phyloP scores from a whole-genome alignment of 352 stramenopile species.

The Aphanomyces stellatus region DNA sequence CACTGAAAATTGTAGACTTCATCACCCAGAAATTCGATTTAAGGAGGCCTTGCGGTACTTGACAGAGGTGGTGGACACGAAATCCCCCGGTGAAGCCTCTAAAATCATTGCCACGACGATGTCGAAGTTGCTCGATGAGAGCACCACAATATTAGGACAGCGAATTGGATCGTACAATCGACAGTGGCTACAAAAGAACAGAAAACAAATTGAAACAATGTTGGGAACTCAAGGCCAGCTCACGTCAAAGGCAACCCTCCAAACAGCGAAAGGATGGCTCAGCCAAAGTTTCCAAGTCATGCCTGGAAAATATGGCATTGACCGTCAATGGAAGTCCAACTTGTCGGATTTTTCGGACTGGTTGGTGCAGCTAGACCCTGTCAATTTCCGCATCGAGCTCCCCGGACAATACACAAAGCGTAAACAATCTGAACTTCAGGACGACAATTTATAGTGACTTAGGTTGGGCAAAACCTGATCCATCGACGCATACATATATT shows the following conservation, averaged over 20 bases:
- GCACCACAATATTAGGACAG: constrained; percentile 28
- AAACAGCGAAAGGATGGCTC: constrained; percentile 57
- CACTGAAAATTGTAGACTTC: constrained; percentile 33
- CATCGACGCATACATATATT: constrained; percentile 49
- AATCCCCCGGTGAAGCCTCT: not conserved
- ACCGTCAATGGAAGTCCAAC: constrained; percentile 73
- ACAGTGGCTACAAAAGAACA: constrained; percentile 45
- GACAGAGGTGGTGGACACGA: constrained; percentile 43
- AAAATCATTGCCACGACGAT: not conserved
- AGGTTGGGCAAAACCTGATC: constrained; percentile 70
- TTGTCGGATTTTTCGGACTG: constrained; percentile 77
- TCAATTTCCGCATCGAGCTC: constrained; percentile 51
- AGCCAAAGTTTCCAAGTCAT: constrained; percentile 59
- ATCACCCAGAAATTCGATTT: constrained; percentile 68
- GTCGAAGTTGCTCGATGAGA: not conserved
- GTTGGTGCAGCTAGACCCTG: constrained; percentile 77
- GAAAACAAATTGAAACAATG: constrained; percentile 59
- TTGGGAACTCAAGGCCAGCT: constrained; percentile 54
- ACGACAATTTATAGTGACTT: not conserved
- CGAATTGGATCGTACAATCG: constrained; percentile 73
- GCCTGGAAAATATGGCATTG: constrained; percentile 59
- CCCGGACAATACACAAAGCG: constrained; percentile 68
- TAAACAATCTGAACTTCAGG: constrained; percentile 27
- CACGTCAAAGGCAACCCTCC: constrained; percentile 43
- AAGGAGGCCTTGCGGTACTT: constrained; percentile 72